These are phyloP conservation scores for Colletotrichum melonis DNA, from an alignment of 2,329 filamentous ascomycete genomes.

Conservation along the genomic window DNA sequence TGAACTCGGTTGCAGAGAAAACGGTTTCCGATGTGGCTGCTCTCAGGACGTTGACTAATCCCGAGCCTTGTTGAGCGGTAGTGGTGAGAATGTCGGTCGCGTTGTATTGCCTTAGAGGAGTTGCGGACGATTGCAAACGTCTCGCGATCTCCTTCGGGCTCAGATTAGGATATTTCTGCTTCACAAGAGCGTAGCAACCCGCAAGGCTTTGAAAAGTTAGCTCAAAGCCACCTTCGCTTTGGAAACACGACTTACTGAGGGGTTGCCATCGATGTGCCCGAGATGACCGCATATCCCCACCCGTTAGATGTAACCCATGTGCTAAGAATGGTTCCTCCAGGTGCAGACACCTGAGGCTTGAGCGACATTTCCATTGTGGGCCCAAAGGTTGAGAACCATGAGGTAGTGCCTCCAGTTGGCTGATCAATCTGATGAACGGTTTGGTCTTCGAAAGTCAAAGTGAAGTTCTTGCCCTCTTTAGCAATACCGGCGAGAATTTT, in stretches of 20 bases:
- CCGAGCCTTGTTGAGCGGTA: slow-evolving; percentile 21
- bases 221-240: no score
- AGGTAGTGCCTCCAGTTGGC: slow-evolving; percentile 19
- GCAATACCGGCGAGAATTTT: slow-evolving; percentile 25
- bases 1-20: slow-evolving; percentile 22
- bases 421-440: slow-evolving; percentile 20
- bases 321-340: slow-evolving; percentile 25
- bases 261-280: slow-evolving; percentile 30
- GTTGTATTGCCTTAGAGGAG: slow-evolving; percentile 4
- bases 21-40: slow-evolving; percentile 11
- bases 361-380: slow-evolving; percentile 32
- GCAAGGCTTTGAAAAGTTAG: slow-evolving; percentile 5
- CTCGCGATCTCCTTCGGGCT: slow-evolving; percentile 11
- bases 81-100: slow-evolving; percentile 11
- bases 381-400: slow-evolving; percentile 21
- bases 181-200: slow-evolving; percentile 23
- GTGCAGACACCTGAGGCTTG: slow-evolving; percentile 23
- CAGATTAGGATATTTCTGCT: slow-evolving; percentile 14
- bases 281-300: slow-evolving; percentile 30
- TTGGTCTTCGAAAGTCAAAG: slow-evolving; percentile 19
- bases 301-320: slow-evolving; percentile 30
- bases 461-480: slow-evolving; percentile 18
- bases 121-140: slow-evolving; percentile 23
- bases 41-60: slow-evolving; percentile 17
- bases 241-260: slow-evolving; percentile 13